phyloP scores from a whole-genome alignment of 768 basidiomycete species.

The Pleurotus tuber-regium region DNA sequence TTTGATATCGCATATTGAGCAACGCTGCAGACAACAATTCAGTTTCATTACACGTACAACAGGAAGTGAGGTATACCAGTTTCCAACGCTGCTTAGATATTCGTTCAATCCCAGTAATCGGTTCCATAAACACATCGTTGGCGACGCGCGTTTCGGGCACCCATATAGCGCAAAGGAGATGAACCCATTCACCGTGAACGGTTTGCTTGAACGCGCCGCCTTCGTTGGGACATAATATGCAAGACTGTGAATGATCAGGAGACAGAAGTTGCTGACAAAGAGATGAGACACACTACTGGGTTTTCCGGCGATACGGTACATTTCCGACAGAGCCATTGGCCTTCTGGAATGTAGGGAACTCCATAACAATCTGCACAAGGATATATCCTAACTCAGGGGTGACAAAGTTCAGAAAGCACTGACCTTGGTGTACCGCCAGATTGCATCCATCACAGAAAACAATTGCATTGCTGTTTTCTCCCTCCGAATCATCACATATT shows the following conservation, averaged over 20 bases:
- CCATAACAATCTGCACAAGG: constrained; percentile 85
- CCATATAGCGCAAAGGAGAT: constrained; percentile 96
- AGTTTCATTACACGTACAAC: neutral
- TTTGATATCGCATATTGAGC: constrained; percentile 42
- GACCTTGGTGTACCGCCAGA: constrained; percentile 98
- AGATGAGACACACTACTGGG: constrained; percentile 69
- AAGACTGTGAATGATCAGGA: constrained; percentile 53
- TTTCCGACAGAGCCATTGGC: constrained; percentile 98
- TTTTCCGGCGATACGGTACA: constrained; percentile 97
- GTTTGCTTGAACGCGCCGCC: constrained; percentile 99
- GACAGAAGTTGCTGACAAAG: neutral
- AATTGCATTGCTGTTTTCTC: constrained; percentile 98
- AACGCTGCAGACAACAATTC: constrained; percentile 32
- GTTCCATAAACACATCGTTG: constrained; percentile 98
- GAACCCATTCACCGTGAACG: constrained; percentile 88
- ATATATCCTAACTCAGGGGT: neutral
- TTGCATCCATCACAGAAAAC: constrained; percentile 99
- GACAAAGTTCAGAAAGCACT: constrained; percentile 14
- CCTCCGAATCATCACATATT: constrained; percentile 97
- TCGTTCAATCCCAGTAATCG: constrained; percentile 84
- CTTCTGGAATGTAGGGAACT: constrained; percentile 98
- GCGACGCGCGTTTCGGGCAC: constrained; percentile 91
- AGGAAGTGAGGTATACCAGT: constrained; percentile 54
- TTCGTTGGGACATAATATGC: constrained; percentile 94
- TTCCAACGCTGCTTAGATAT: constrained; percentile 94